Conservation (phyloP, 1,284 basidiomycete genomes). For the Ceratorhiza oryzae-sativae region DNA sequence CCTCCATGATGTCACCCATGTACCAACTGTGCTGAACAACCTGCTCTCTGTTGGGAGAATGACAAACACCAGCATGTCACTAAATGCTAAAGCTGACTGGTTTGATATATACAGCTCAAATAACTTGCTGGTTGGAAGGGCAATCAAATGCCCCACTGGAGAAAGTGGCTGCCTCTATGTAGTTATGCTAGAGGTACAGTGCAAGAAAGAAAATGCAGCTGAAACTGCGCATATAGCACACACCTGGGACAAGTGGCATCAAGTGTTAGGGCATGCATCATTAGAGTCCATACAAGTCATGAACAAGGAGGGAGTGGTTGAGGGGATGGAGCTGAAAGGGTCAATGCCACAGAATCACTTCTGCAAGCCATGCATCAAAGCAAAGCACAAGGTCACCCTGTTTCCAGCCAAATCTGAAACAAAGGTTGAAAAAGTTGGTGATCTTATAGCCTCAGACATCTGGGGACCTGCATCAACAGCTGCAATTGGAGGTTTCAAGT, state of each 20-base stretch:
- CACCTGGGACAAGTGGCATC: neutral
- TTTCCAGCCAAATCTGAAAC: slow-evolving; percentile 8
- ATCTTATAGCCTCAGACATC: neutral
- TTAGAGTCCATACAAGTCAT: neutral
- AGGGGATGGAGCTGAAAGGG: slow-evolving; percentile 22
- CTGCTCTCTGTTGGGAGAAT: neutral
- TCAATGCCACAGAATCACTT: neutral
- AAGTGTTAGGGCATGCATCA: neutral
- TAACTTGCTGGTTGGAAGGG: neutral
- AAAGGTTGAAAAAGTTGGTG: neutral
- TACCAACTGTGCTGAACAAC: neutral
- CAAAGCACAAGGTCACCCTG: neutral
- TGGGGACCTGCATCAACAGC: neutral
- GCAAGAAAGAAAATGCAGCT: neutral
- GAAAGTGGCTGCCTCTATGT: neutral
- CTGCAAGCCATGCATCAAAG: slow-evolving; percentile 16
- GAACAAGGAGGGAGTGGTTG: neutral
- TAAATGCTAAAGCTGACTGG: too few relatives aligned
- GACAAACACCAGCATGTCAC: neutral
- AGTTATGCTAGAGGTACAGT: neutral
- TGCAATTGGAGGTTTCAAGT: neutral
- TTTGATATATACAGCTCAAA: neutral
- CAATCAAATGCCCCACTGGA: neutral
- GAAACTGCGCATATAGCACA: neutral
- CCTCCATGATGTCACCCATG: neutral